Base-by-base conservation (phyloP, 2,329 filamentous ascomycete species). In the Cladobotryum mycophilum region DNA sequence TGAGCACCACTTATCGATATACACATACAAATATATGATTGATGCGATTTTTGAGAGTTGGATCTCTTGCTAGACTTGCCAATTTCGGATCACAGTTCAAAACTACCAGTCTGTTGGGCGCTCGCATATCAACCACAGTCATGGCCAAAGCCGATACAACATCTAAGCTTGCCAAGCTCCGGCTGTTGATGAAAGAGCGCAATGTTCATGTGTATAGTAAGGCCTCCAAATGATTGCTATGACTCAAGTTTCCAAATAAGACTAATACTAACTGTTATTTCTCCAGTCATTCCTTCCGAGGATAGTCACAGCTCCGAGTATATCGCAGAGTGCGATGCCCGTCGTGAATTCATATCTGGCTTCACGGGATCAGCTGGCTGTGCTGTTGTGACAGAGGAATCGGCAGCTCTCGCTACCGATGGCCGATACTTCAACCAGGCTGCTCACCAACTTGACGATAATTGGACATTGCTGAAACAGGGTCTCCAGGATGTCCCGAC, bases 361-460 rank as follows among this genome's bases (percentile, higher is more conserved):
- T 99, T 99, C 70, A 89, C 89, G 52, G 93, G 93, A 49, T 99
- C 93, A 9, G 92, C 93, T 41, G 93, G 93, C 52, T 95, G 89
- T 56, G 93, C 91, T 37, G 85, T 99, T 46, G 79, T 99, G 51
- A 93, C 91, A 2, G 79, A 82, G 45, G 85, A 89, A 47, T 91
- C 91, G 68, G 93, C 93, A 14, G 89, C 89, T 13, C 74, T 99
- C 51, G 89, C 93, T 12, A 99, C 93, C 30, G 93, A 99, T 67
- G 93, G 93, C 30, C 85, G 93, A 58, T 99, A 99, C 71, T 99
- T 97, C 78, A 97, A 95, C 72, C 93, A 99, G 70, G 93, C 93
- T 22, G 76, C 84, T 55, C 88, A 91, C 62, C 89, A 99, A 68
- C 81, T 99, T 30, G 93, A 97, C 67, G 73, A 70, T 61, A 97